phyloP scores from a whole-genome alignment of 2,329 filamentous ascomycete genomes.

The Fusarium drepaniforme region DNA sequence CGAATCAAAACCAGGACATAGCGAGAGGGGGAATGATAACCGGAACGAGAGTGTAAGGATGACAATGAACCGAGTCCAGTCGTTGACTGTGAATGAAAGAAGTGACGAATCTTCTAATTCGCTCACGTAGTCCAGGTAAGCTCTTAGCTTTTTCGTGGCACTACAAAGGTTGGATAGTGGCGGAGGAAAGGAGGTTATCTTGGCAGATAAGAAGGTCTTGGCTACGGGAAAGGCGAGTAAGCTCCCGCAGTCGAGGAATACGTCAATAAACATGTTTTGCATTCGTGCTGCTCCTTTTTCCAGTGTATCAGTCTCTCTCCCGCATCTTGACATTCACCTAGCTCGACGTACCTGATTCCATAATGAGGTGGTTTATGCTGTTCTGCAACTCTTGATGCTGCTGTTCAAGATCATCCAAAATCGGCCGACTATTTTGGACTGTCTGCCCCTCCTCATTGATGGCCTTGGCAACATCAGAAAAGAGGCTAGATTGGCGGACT shows the following conservation, averaged over 20 bases:
- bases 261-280: neutral
- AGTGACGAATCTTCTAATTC: neutral
- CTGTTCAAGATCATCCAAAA: neutral
- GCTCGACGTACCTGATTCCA: neutral
- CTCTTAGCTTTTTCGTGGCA: neutral
- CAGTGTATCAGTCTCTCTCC: neutral
- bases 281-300: neutral
- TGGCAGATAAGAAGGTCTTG: neutral
- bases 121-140: neutral
- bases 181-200: neutral
- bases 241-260: neutral
- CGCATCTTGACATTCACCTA: fast-evolving
- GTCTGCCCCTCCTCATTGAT: neutral
- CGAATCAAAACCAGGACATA: neutral
- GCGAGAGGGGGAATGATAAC: neutral
- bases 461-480: neutral
- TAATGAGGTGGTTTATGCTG: neutral
- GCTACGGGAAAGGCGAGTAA: neutral
- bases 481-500: neutral
- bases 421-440: neutral
- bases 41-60: neutral
- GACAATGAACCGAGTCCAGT: neutral
- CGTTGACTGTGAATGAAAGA: neutral
- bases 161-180: neutral
- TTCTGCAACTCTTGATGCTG: neutral